phyloP scores from a whole-genome alignment of 805 yeast genomes.

The Lipomyces mesembrius region DNA sequence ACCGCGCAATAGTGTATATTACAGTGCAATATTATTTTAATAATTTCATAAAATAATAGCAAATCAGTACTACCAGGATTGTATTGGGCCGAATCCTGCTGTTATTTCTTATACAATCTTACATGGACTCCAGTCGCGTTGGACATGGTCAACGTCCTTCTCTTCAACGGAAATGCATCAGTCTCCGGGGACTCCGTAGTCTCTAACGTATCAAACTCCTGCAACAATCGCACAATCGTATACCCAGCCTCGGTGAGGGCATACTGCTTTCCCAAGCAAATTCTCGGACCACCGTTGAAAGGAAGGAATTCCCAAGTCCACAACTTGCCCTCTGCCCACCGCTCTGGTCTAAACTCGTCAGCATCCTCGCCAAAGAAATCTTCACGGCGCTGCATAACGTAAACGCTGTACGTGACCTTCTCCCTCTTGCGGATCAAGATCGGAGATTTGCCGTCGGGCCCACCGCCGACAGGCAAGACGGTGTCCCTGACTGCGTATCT shows the following conservation, averaged over 20 bases:
- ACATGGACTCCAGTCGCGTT: conserved; percentile 24
- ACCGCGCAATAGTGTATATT: not conserved
- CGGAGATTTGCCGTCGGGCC: conserved; percentile 49
- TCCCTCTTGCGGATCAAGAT: conserved; percentile 53
- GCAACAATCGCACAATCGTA: conserved; percentile 49
- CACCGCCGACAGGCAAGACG: conserved; percentile 58
- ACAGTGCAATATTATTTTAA: not conserved
- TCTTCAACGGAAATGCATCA: conserved; percentile 20
- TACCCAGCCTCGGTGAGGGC: conserved; percentile 59
- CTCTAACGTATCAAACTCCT: conserved; percentile 42
- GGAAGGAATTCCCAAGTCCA: conserved; percentile 58
- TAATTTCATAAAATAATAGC: not conserved
- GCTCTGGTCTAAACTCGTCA: conserved; percentile 53
- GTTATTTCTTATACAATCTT: conserved; percentile 6
- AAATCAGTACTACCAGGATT: too few relatives aligned
- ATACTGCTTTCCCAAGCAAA: conserved; percentile 61
- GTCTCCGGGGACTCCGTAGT: conserved; percentile 18
- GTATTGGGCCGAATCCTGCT: too few relatives aligned
- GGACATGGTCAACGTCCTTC: conserved; percentile 26
- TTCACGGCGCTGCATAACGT: conserved; percentile 52
- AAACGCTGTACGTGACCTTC: conserved; percentile 49
- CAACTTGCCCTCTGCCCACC: conserved; percentile 52
- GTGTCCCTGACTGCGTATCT: conserved; percentile 55
- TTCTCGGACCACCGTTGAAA: conserved; percentile 61
- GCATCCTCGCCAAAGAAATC: conserved; percentile 54